These are phyloP conservation scores for Aspergillus nidulans DNA, from an alignment of 495 filamentous ascomycete genomes.

Conservation along the genomic window DNA sequence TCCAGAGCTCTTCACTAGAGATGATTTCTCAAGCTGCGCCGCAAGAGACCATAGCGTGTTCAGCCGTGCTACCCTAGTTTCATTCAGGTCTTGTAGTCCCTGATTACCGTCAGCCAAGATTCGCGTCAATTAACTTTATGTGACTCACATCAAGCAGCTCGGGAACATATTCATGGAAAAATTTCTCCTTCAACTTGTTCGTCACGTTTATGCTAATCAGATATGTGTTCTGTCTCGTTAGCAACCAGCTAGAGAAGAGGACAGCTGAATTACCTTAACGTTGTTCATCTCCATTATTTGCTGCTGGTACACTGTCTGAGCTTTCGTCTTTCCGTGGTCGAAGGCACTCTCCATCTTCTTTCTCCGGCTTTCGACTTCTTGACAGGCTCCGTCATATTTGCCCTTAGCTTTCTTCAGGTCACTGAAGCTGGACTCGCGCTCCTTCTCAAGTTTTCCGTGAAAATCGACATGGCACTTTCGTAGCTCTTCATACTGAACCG, in stretches of 20 bases:
- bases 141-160: constrained; percentile 80
- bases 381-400: constrained; percentile 88
- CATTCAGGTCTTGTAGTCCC: constrained; percentile 83
- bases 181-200: constrained; percentile 93
- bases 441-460: constrained; percentile 80
- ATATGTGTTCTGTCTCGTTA: constrained; percentile 71
- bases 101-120: constrained; percentile 21
- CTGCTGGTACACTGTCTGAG: constrained; percentile 83
- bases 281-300: constrained; percentile 93
- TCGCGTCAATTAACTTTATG: constrained; percentile 1
- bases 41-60: constrained; percentile 83
- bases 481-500: constrained; percentile 78
- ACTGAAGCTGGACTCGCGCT: constrained; percentile 74
- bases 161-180: constrained; percentile 94
- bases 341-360: constrained; percentile 91
- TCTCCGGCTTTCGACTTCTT: constrained; percentile 89
- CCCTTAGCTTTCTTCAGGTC: constrained; percentile 88
- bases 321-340: constrained; percentile 78
- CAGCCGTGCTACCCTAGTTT: constrained; percentile 75
- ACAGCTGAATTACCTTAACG: constrained; percentile 57
- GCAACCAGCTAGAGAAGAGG: constrained; percentile 8
- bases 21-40: constrained; percentile 68
- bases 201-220: constrained; percentile 91
- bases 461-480: constrained; percentile 89
- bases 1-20: constrained; percentile 65